Base-by-base conservation (phyloP, 139 green algal species). In the Auxenochlorella pyrenoidosa region DNA sequence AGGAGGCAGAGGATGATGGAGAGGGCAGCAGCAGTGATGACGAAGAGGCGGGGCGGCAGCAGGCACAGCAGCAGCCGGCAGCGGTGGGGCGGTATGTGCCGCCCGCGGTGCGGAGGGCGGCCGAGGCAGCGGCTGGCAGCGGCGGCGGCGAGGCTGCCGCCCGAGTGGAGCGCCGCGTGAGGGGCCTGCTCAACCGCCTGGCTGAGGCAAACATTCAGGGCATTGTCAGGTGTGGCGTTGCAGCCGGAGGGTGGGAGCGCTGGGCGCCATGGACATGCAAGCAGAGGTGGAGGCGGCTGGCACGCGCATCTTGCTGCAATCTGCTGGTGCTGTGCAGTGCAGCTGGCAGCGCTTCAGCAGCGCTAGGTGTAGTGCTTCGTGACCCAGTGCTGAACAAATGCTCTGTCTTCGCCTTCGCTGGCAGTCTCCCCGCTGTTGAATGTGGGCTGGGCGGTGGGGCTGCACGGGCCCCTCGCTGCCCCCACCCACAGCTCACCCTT, bases 111-210 rank as follows among this genome's bases (percentile, higher is more conserved):
- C 91, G 94, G 4, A 90, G 87, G 5, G 71, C 80, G 5, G 54
- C 85, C 44, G 79, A n/a, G 21, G 83, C 41, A 30, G 90, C 59
- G 0, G 83, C 59, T 1, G 87, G 83, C 19, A 60, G 79, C 28
- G 83, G 51, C 19, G 66, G 2, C 54, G 83, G 65, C 72, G 65
- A 85, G 30, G 72, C 59, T 60, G 78, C 83, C 6, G 47, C 78
- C 3, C 85, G 89, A 1, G 65, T 96, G 79, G 86, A 91, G 79
- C 86, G 92, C 19, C 89, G 91, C 8, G 88, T 97, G 65, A 93
- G 92, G 30, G 95, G 95, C 32, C 90, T 97, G 66, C 90, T 97
- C 58, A 97, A 97, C 89, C 91, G 94, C 47, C 89, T 97, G 78
- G 93, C 94, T 0, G 94, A 96, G 75, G 72, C 89, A 65, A 98